Evolutionary conservation across 2,329 filamentous ascomycete species (phyloP).

Genomic region (Emydomyces testavorans): DNA sequence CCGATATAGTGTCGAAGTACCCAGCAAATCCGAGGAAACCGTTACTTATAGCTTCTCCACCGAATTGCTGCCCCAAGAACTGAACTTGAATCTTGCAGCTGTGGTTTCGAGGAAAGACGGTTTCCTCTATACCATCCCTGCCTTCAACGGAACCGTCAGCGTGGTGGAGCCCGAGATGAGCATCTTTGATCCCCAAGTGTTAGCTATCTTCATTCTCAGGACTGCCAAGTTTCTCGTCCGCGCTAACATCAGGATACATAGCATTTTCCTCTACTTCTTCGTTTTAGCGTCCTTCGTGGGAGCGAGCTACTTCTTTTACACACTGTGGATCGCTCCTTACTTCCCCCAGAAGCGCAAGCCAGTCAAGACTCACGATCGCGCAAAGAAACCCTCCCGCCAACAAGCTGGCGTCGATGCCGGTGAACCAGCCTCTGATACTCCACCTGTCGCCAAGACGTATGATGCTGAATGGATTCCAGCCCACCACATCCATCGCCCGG

Average conservation of each 20-base stretch:
- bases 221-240: neutral
- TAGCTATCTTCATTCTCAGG: constrained; percentile 30
- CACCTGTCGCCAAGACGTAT: constrained; percentile 61
- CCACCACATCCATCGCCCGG: constrained; percentile 76
- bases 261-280: constrained; percentile 95
- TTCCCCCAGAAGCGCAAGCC: constrained; percentile 68
- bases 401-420: constrained; percentile 55
- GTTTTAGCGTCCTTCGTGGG: constrained; percentile 66
- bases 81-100: constrained; percentile 64
- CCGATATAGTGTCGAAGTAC: constrained; percentile 61
- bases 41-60: constrained; percentile 75
- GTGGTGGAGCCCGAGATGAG: constrained; percentile 84
- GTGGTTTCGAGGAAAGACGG: constrained; percentile 58
- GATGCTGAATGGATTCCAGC: constrained; percentile 91
- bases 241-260: constrained; percentile 29
- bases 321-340: constrained; percentile 90
- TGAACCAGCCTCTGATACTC: constrained; percentile 50
- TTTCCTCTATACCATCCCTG: constrained; percentile 61
- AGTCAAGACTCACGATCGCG: constrained; percentile 54
- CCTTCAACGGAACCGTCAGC: constrained; percentile 70
- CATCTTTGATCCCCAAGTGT: constrained; percentile 95
- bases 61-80: constrained; percentile 86
- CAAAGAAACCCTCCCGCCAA: constrained; percentile 49
- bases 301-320: constrained; percentile 92
- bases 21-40: constrained; percentile 62